phyloP scores from a whole-genome alignment of 177 flowering plant genomes.

The Vitis hybrid region DNA sequence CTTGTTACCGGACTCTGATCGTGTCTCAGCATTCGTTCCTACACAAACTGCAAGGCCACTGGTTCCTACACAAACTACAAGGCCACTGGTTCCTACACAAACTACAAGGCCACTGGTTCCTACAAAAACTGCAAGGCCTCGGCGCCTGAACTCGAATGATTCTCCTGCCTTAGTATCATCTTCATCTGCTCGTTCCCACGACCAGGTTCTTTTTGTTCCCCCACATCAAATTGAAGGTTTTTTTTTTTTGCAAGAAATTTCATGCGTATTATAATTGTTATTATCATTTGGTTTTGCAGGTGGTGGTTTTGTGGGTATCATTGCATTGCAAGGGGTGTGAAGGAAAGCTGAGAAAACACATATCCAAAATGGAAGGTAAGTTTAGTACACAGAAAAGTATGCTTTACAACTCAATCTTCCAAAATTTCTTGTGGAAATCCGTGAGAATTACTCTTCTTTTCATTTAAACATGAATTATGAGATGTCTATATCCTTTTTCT shows the following conservation, averaged over 20 bases:
- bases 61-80: conserved; percentile 16
- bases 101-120: conserved; percentile 18
- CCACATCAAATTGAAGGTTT: background rate
- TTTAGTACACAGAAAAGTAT: no score
- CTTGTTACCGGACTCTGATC: conserved; percentile 18
- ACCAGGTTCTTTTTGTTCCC: conserved; percentile 38
- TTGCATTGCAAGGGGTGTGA: conserved; percentile 97
- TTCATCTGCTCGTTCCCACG: conserved; percentile 27
- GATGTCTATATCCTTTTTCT: no score
- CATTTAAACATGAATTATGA: no score
- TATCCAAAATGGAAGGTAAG: conserved; percentile 95
- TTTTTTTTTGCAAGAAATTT: background rate
- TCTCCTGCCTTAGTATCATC: conserved; percentile 29
- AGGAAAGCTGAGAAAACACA: conserved; percentile 85
- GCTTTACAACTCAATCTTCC: no score
- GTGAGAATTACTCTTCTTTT: no score
- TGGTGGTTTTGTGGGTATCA: conserved; percentile 87
- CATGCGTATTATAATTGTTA: background rate
- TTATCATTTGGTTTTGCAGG: conserved; percentile 37
- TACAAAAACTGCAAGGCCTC: conserved; percentile 12
- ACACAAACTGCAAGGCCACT: conserved; percentile 7
- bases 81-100: conserved; percentile 21
- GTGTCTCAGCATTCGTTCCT: conserved; percentile 26
- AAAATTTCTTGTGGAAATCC: no score
- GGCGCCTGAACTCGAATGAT: conserved; percentile 12